phyloP scores from a whole-genome alignment of 2,329 filamentous ascomycete genomes.

The Escovopsis sp. region DNA sequence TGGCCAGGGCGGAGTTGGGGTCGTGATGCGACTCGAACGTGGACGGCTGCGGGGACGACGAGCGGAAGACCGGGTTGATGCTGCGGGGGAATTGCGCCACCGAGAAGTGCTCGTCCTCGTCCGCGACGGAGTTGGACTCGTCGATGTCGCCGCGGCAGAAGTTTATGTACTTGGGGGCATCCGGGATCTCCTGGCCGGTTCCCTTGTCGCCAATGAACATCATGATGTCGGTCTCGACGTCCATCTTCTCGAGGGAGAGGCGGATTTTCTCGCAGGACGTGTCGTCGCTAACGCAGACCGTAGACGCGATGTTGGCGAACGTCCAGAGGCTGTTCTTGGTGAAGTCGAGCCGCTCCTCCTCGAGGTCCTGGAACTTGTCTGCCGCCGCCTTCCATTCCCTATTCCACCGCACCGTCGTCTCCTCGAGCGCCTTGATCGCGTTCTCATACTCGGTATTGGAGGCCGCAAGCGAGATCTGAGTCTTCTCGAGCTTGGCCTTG shows the following conservation, averaged over 20 bases:
- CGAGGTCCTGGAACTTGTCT: constrained; percentile 97
- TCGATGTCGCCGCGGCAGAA: constrained; percentile 80
- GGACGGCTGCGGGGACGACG: constrained; percentile 90
- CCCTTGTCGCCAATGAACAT: constrained; percentile 77
- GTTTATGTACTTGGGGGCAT: constrained; percentile 96
- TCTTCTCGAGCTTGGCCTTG: constrained; percentile 97
- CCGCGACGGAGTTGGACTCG: constrained; percentile 67
- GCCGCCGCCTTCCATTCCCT: constrained; percentile 96
- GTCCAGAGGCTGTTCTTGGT: constrained; percentile 96
- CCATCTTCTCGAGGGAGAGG: constrained; percentile 81
- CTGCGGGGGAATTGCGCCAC: constrained; percentile 91
- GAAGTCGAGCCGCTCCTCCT: constrained; percentile 93
- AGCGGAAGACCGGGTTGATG: constrained; percentile 89
- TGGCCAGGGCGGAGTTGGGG: constrained; percentile 56
- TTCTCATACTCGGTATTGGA: constrained; percentile 89
- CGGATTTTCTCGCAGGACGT: constrained; percentile 93
- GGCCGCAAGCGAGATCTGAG: constrained; percentile 81
- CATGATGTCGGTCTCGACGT: constrained; percentile 89
- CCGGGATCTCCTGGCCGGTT: constrained; percentile 93
- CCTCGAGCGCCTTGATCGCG: constrained; percentile 83
- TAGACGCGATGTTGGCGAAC: constrained; percentile 93
- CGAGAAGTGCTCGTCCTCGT: constrained; percentile 79
- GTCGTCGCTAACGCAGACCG: constrained; percentile 95
- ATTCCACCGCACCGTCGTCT: constrained; percentile 93
- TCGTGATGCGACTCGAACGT: constrained; percentile 87